Conservation (phyloP, 129 eudicot species). For the Flaveria ramosissima region DNA sequence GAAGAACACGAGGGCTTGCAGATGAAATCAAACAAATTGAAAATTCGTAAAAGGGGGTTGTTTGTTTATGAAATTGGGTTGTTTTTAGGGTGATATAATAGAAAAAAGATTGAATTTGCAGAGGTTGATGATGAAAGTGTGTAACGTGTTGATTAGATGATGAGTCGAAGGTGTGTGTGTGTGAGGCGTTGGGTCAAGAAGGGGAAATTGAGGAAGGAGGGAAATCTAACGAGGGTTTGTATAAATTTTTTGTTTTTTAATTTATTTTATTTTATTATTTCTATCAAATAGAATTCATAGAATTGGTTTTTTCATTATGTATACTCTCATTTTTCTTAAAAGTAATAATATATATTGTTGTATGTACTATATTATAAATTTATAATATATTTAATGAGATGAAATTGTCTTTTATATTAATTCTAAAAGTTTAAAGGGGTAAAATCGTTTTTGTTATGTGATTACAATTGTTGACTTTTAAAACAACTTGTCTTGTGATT, state of each 20-base stretch:
- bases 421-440: too few relatives aligned
- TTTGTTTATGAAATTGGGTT: conserved; percentile 11
- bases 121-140: conserved; percentile 26
- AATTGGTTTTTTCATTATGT: too few relatives aligned
- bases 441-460: too few relatives aligned
- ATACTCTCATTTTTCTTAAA: too few relatives aligned
- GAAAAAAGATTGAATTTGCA: conserved; percentile 23
- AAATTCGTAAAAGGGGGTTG: not conserved
- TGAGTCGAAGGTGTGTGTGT: not conserved
- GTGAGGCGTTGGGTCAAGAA: conserved; percentile 32
- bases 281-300: too few relatives aligned
- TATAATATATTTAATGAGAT: too few relatives aligned
- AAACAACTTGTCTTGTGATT: too few relatives aligned
- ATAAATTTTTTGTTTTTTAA: conserved; percentile 22
- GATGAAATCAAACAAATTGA: conserved; percentile 6
- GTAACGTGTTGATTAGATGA: conserved; percentile 45
- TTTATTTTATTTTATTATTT: not conserved
- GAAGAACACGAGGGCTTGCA: conserved; percentile 21
- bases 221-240: conserved; percentile 56
- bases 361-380: too few relatives aligned
- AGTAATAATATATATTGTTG: too few relatives aligned
- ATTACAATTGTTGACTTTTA: too few relatives aligned
- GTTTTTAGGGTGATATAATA: not conserved
- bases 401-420: too few relatives aligned
- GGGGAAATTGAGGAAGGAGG: conserved; percentile 50